Evolutionary conservation across 2,329 filamentous ascomycete species (phyloP).

Genomic region (Fonsecaea multimorphosa): DNA sequence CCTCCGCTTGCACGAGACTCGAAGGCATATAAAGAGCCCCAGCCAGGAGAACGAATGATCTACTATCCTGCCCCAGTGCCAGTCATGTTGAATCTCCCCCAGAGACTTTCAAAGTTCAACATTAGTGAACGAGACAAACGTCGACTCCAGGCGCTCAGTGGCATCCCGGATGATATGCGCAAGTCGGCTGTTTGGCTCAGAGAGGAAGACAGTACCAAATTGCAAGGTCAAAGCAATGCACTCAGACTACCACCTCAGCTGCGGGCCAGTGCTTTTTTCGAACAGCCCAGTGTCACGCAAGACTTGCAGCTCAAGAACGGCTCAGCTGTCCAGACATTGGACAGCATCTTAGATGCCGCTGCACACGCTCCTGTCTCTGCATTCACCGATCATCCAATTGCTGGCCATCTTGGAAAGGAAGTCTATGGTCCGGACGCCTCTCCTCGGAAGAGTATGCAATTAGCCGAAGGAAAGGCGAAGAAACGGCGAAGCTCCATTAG

Average conservation of each 20-base stretch:
- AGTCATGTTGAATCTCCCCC: conserved; percentile 88
- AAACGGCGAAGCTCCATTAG: conserved; percentile 44
- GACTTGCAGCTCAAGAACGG: conserved; percentile 69
- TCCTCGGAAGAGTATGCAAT: conserved; percentile 42
- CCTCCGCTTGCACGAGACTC: conserved; percentile 50
- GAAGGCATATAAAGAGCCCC: conserved; percentile 48
- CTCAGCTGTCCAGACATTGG: conserved; percentile 85
- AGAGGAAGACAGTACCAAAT: conserved; percentile 39
- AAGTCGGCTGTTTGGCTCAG: conserved; percentile 59
- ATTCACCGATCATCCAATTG: conserved; percentile 87
- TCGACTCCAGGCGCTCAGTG: conserved; percentile 73
- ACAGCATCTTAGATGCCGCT: conserved; percentile 90
- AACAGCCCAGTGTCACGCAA: conserved; percentile 65
- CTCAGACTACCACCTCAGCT: conserved; percentile 76
- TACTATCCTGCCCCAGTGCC: conserved; percentile 96
- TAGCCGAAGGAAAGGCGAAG: conserved; percentile 36
- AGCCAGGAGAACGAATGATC: conserved; percentile 78
- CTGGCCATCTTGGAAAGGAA: conserved; percentile 74
- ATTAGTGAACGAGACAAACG: conserved; percentile 69
- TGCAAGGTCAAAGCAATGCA: conserved; percentile 20
- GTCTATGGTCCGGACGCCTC: conserved; percentile 65
- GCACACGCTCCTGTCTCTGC: conserved; percentile 85
- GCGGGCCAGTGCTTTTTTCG: conserved; percentile 90
- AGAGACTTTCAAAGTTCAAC: conserved; percentile 78
- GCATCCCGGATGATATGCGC: conserved; percentile 62